Percentiles rank a stretch among this genome's conserved stretches.
These are phyloP conservation scores for Mortierella antarctica DNA, from an alignment of 192 early-diverging fungal species.

Conservation along the genomic window DNA sequence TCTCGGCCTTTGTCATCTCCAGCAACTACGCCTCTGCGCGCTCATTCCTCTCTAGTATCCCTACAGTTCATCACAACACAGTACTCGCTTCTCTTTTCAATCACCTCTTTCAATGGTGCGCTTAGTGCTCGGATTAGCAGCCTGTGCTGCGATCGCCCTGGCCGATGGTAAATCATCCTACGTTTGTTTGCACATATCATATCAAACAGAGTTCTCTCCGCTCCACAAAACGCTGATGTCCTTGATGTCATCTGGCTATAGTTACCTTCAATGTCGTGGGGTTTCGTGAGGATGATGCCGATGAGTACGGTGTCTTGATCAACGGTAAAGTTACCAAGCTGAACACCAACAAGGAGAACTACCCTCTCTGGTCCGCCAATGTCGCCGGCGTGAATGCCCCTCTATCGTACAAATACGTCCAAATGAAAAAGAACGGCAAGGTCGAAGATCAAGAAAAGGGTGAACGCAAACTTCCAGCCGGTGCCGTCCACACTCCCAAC, in stretches of 20 bases:
- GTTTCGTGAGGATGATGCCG: constrained; percentile 12
- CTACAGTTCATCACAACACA: neutral
- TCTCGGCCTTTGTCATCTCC: too few species aligned
- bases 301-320: constrained; percentile 30
- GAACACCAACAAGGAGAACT: constrained; percentile 18
- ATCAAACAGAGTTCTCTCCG: neutral
- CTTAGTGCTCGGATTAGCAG: constrained; percentile 38
- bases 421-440: constrained; percentile 15
- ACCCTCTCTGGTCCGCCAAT: constrained; percentile 50
- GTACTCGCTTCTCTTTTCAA: constrained; percentile 5
- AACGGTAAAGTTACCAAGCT: constrained; percentile 45
- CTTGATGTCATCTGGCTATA: neutral
- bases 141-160: constrained; percentile 35
- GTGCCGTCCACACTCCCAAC: constrained; percentile 31
- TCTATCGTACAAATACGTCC: constrained; percentile 33
- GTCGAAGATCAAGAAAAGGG: constrained; percentile 10
- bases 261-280: constrained; percentile 49
- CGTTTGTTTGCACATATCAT: neutral
- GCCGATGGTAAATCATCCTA: constrained; percentile 36
- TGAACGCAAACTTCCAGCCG: constrained; percentile 22
- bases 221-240: neutral
- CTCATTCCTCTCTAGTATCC: too few species aligned
- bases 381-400: constrained; percentile 26
- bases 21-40: too few species aligned
- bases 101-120: constrained; percentile 38